phyloP scores from a whole-genome alignment of 1,139 yeast species.

The Scheffersomyces titani region DNA sequence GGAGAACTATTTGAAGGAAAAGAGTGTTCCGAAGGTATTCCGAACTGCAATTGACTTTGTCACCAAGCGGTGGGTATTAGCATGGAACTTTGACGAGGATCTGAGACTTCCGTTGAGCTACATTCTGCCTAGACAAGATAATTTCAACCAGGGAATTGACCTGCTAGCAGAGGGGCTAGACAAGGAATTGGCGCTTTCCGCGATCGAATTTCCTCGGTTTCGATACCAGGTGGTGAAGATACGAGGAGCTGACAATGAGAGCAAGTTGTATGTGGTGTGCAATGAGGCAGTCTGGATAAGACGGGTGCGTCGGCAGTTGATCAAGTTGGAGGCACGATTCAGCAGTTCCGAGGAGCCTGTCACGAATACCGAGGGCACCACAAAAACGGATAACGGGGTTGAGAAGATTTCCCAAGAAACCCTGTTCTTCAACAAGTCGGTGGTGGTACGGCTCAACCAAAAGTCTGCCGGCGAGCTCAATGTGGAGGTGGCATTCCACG shows the following conservation, averaged over 20 bases:
- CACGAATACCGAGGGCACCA: not conserved
- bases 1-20: slow-evolving; percentile 6
- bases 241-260: not conserved
- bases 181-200: not conserved
- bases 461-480: not conserved
- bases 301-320: slow-evolving; percentile 3
- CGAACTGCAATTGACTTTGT: slow-evolving; percentile 10
- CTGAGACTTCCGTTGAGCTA: not conserved
- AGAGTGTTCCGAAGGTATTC: slow-evolving; percentile 6
- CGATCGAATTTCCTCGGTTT: not conserved
- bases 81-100: slow-evolving; percentile 13
- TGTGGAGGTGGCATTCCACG: not conserved
- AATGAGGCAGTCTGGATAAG: slow-evolving; percentile 9
- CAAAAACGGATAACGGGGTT: not conserved
- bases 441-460: not conserved
- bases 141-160: slow-evolving; percentile 1
- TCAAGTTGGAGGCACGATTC: not conserved
- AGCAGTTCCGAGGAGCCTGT: not conserved
- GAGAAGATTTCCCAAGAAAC: not conserved
- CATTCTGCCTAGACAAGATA: not conserved
- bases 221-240: not conserved
- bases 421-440: not conserved
- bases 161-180: not conserved
- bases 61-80: slow-evolving; percentile 22
- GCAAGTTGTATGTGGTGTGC: slow-evolving; percentile 3